phyloP scores from a whole-genome alignment of 2,329 filamentous ascomycete genomes.

The Fusarium hainanense region DNA sequence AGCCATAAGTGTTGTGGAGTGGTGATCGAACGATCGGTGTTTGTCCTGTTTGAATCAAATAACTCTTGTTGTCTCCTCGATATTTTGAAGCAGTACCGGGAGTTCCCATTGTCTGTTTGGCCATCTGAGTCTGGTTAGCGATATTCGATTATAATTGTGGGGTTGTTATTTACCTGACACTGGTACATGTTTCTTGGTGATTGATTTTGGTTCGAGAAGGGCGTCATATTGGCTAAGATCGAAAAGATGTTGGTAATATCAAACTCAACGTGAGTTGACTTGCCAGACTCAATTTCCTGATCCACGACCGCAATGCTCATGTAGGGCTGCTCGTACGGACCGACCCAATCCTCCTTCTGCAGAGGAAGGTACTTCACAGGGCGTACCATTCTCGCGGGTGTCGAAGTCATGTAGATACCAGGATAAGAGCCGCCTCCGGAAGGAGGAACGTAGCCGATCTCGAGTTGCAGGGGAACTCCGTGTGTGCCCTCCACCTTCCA shows the following conservation, averaged over 20 bases:
- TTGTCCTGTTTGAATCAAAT: conserved; percentile 93
- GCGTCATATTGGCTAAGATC: conserved; percentile 98
- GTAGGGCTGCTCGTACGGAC: conserved; percentile 95
- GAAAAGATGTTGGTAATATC: conserved; percentile 97
- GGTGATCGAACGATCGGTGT: conserved; percentile 93
- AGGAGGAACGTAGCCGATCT: conserved; percentile 90
- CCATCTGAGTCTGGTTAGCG: conserved; percentile 72
- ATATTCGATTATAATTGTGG: too few relatives aligned
- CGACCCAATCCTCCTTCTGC: conserved; percentile 87
- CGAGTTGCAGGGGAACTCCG: conserved; percentile 82
- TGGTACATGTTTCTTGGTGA: conserved; percentile 99
- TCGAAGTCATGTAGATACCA: conserved; percentile 92
- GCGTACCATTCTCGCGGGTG: conserved; percentile 85
- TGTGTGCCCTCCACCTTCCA: conserved; percentile 95
- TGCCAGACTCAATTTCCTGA: conserved; percentile 84
- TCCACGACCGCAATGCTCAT: conserved; percentile 97
- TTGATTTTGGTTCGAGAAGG: conserved; percentile 98
- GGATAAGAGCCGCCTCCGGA: conserved; percentile 95
- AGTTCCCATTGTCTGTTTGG: conserved; percentile 99
- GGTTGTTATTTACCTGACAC: conserved; percentile 63
- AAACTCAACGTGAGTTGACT: conserved; percentile 93
- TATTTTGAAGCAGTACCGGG: conserved; percentile 85
- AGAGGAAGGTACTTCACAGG: conserved; percentile 93
- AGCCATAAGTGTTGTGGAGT: conserved; percentile 93
- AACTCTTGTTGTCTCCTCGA: conserved; percentile 97